phyloP scores from a whole-genome alignment of 345 rosid species.

The Bruguiera sexangula region DNA sequence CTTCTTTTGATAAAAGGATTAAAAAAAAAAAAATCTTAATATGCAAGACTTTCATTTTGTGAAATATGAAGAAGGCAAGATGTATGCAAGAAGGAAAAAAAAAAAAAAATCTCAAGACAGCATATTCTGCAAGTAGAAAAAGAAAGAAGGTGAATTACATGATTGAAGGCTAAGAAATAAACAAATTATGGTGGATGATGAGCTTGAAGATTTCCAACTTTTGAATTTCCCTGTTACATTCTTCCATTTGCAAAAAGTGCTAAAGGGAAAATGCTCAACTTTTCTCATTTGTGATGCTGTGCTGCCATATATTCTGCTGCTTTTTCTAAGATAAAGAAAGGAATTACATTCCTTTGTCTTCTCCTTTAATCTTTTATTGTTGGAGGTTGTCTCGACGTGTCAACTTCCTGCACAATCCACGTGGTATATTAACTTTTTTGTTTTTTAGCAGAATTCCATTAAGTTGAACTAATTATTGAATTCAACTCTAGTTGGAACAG shows the following conservation, averaged over 20 bases:
- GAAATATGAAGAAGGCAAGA: neutral
- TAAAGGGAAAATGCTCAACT: slow-evolving; percentile 23
- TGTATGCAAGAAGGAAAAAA: neutral
- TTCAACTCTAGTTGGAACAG: too few species aligned
- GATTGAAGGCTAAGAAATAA: neutral
- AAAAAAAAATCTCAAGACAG: neutral
- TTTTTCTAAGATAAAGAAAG: slow-evolving; percentile 37
- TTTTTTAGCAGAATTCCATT: too few species aligned
- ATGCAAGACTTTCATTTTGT: too few species aligned
- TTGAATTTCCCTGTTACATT: slow-evolving; percentile 16
- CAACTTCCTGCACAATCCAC: too few species aligned
- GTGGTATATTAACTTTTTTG: neutral
- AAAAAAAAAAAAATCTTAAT: neutral
- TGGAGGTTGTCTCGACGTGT: too few species aligned
- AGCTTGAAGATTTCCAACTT: slow-evolving; percentile 9
- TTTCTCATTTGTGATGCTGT: slow-evolving; percentile 9
- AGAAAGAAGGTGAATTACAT: neutral
- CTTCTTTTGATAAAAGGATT: too few species aligned
- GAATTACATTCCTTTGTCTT: slow-evolving; percentile 39
- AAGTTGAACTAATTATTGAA: too few species aligned
- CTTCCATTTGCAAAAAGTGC: slow-evolving; percentile 18
- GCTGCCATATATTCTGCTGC: slow-evolving; percentile 19
- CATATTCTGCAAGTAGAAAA: neutral
- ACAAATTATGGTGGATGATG: neutral
- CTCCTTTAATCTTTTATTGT: slow-evolving; percentile 13